Evolutionary conservation across 768 basidiomycete genomes (phyloP).

Genomic region (Daedaleopsis nitida): DNA sequence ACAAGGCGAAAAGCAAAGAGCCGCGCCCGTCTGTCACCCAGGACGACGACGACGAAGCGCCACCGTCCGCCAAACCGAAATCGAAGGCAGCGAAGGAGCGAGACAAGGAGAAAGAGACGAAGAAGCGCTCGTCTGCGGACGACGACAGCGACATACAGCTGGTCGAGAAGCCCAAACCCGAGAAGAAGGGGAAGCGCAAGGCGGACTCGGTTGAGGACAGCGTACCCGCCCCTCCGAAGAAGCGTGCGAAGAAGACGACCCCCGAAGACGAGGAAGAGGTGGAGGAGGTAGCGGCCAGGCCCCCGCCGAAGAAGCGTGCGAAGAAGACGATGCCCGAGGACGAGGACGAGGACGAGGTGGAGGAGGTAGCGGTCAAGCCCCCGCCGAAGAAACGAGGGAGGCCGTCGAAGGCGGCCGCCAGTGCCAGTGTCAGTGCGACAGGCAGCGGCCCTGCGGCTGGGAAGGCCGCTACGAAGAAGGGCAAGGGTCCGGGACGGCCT

Average conservation of each 20-base stretch:
- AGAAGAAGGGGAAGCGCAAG: constrained; percentile 43
- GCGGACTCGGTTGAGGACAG: constrained; percentile 23
- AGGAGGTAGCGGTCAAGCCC: constrained; percentile 1
- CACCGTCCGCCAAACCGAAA: constrained; percentile 1
- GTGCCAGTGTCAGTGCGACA: background rate
- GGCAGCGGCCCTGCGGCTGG: background rate
- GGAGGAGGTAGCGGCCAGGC: background rate
- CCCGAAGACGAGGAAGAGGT: background rate
- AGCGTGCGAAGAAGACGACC: constrained; percentile 5
- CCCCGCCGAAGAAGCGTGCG: background rate
- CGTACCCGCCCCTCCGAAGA: constrained; percentile 4
- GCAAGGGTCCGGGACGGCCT: constrained; percentile 4
- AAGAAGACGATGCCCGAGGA: background rate
- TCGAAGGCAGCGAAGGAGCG: constrained; percentile 4
- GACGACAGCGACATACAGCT: constrained; percentile 19
- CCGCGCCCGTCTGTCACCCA: background rate
- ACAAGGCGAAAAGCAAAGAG: constrained; percentile 19
- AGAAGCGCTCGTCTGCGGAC: background rate
- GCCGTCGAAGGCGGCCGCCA: constrained; percentile 8
- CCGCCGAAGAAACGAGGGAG: constrained; percentile 9
- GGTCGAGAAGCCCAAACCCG: constrained; percentile 9
- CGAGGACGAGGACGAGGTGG: background rate
- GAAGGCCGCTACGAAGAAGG: constrained; percentile 1
- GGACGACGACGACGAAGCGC: background rate
- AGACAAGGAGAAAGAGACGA: constrained; percentile 7